Evolutionary conservation across 129 eudicot genomes (phyloP).

Genomic region (Flaveria linearis): DNA sequence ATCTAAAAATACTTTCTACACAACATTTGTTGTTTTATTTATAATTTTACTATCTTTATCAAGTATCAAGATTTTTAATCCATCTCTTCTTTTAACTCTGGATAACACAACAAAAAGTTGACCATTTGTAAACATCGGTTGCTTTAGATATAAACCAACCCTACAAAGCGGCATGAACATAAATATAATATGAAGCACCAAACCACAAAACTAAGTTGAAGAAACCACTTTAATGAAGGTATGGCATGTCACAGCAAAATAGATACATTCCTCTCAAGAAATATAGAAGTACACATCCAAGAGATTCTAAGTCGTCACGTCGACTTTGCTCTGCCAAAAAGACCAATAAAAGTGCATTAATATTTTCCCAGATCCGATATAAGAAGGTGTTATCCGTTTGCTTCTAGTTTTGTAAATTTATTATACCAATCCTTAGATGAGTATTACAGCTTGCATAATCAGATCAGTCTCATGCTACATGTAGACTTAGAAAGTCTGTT

Average conservation of each 20-base stretch:
- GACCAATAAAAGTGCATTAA: neutral
- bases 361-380: neutral
- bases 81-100: too few relatives aligned
- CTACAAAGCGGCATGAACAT: neutral
- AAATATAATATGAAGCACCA: neutral
- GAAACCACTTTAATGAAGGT: neutral
- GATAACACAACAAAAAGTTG: too few relatives aligned
- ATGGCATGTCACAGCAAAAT: conserved; percentile 12
- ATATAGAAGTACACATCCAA: conserved; percentile 85
- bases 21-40: too few relatives aligned
- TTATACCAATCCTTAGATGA: conserved; percentile 87
- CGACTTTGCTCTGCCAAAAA: conserved; percentile 83
- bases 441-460: conserved; percentile 88
- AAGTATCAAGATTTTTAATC: too few relatives aligned
- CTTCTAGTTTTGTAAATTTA: neutral
- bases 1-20: too few relatives aligned
- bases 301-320: conserved; percentile 92
- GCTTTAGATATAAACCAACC: too few relatives aligned
- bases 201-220: neutral
- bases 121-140: too few relatives aligned
- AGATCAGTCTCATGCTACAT: neutral
- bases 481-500: neutral
- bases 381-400: conserved; percentile 1
- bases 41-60: too few relatives aligned
- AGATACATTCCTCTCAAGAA: conserved; percentile 80